A percentile compares a stretch with the other conserved stretches of the same genome.
Evolutionary conservation across 345 rosid genomes (phyloP).

Genomic region (Carallia brachiata): DNA sequence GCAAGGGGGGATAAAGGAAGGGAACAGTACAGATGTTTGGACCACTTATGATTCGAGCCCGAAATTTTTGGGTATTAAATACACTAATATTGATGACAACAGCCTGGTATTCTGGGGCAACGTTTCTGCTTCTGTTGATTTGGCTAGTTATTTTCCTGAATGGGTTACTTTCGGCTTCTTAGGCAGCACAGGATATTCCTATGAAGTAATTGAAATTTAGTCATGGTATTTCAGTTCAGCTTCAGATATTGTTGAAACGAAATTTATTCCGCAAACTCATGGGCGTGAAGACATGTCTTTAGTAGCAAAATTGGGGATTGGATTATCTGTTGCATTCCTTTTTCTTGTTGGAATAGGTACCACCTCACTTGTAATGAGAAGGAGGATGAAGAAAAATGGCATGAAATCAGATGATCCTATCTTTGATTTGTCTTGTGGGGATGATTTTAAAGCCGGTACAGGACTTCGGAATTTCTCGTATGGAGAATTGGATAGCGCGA

Average conservation of each 20-base stretch:
- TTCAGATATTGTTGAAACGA: not conserved
- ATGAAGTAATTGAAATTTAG: conserved; percentile 5
- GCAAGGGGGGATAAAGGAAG: conserved; percentile 1
- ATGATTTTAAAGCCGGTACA: too few relatives aligned
- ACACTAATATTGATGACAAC: conserved; percentile 4
- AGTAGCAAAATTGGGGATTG: not conserved
- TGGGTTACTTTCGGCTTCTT: conserved; percentile 24
- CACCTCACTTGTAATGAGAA: too few relatives aligned
- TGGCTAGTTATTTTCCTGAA: conserved; percentile 15
- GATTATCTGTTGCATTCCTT: not conserved
- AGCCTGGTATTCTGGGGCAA: not conserved
- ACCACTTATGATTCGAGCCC: conserved; percentile 26
- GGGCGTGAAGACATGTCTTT: not conserved
- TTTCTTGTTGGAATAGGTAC: not conserved
- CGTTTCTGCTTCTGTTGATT: not conserved
- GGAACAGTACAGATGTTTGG: conserved; percentile 19
- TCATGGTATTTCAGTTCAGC: not conserved
- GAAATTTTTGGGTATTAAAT: conserved; percentile 8
- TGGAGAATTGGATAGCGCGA: too few relatives aligned
- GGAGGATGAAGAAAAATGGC: not conserved
- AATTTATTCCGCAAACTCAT: not conserved
- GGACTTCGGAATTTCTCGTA: too few relatives aligned
- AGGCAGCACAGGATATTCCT: not conserved
- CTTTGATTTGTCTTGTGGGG: too few relatives aligned
- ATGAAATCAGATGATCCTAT: too few relatives aligned